Evolutionary conservation across 148 eudicot genomes (phyloP), one percentile per base, ranked within the genome.

Genomic region (Euryodendron excelsum): DNA sequence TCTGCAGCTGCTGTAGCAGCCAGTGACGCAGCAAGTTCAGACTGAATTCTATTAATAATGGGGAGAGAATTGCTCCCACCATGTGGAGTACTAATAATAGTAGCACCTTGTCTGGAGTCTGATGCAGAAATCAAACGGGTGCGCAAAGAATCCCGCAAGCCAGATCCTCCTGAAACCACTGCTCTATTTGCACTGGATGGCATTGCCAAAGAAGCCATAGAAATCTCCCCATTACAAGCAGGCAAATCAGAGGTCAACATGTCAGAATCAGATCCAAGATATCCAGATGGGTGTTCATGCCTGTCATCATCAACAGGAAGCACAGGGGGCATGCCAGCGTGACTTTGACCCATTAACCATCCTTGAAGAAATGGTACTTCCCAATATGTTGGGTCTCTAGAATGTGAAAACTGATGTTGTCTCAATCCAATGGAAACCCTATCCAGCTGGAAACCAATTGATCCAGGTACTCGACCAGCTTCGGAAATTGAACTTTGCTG

Each of bases 321-420:
- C 65, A 45, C 39, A 63, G 68, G n/a, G 13, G 77, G 59, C 10
- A 73, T 63, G 61, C 77, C 73, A 72, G 80, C 84, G 33, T 81
- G 84, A 34, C 73, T 67, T 77, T 78, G 81, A 78, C 78, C 81
- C 62, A 73, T 64, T 65, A 82, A 66, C 84, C 84, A 82, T 65
- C 84, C 84, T 72, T 77, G 84, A 39, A 82, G 59, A 37, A 82
- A 82, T 2, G 80, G 84, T 55, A 82, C 50, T 47, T 77, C 84
- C 81, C 84, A 78, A 53, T 59, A 34, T 81, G 80, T 53, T 17
- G 67, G 69, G 60, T 82, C 74, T 45, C 74, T 67, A 53, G 73
- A 33, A 80, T 63, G 77, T 77, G 77, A n/a, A 76, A 64, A 52
- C 13, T 61, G 80, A 63, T 56, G 64, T 17, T 69, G 75, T 17